A percentile compares a stretch with the other conserved stretches of the same genome.
Evolutionary conservation across 768 basidiomycete species (phyloP).

Genomic region (Pleurotus platypus): DNA sequence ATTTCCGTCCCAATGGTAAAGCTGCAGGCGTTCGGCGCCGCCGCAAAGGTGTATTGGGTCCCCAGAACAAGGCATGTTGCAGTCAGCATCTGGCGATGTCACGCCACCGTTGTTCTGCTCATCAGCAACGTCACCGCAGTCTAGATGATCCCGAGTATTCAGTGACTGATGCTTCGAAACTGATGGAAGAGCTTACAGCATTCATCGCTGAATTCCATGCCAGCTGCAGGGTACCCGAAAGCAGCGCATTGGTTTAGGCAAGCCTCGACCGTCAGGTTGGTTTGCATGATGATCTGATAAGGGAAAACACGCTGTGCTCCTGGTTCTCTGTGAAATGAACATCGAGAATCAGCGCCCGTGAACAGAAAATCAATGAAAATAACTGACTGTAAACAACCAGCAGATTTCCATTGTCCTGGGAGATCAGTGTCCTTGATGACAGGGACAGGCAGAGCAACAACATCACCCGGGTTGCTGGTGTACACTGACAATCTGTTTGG

Average conservation of each 20-base stretch:
- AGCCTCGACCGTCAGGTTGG: conserved; percentile 59
- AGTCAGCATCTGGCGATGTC: conserved; percentile 39
- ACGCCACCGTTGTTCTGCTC: conserved; percentile 36
- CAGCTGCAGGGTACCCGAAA: conserved; percentile 71
- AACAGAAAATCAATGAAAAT: neutral
- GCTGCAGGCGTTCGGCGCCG: conserved; percentile 45
- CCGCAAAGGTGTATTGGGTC: conserved; percentile 72
- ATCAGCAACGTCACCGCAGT: conserved; percentile 67
- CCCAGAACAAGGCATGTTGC: conserved; percentile 58
- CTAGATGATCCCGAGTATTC: conserved; percentile 27
- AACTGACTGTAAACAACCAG: conserved; percentile 63
- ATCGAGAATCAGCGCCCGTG: neutral
- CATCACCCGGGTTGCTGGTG: conserved; percentile 37
- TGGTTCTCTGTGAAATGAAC: conserved; percentile 39
- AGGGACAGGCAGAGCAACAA: conserved; percentile 60
- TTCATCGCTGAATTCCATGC: conserved; percentile 65
- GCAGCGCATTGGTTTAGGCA: conserved; percentile 68
- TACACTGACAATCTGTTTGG: conserved; percentile 73
- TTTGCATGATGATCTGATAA: conserved; percentile 52
- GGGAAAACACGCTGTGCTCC: conserved; percentile 47
- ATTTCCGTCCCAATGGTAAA: conserved; percentile 50
- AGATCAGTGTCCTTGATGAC: conserved; percentile 49
- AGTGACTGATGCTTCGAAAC: neutral
- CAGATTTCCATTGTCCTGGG: conserved; percentile 61
- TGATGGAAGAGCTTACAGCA: conserved; percentile 53